phyloP scores from a whole-genome alignment of 2,329 filamentous ascomycete genomes.

The Aspergillus candidus region DNA sequence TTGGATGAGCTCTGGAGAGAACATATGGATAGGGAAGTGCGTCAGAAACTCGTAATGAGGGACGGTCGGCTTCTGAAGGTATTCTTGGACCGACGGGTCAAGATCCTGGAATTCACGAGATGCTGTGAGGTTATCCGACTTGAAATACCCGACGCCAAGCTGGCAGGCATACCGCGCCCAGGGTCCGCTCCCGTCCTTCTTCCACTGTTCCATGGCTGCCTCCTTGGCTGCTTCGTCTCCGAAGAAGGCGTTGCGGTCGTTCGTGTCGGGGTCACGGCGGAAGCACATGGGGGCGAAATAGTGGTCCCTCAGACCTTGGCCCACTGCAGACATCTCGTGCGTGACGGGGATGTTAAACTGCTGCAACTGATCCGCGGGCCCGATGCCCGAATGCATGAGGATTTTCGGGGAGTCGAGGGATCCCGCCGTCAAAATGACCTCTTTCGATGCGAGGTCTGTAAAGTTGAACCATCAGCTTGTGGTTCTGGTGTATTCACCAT shows the following conservation, averaged over 20 bases:
- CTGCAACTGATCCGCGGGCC: constrained; percentile 38
- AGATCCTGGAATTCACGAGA: constrained; percentile 49
- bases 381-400: constrained; percentile 46
- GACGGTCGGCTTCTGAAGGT: constrained; percentile 46
- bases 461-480: neutral
- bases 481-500: neutral
- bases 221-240: constrained; percentile 38
- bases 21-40: constrained; percentile 41
- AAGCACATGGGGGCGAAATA: constrained; percentile 28
- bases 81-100: constrained; percentile 38
- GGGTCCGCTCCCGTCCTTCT: constrained; percentile 35
- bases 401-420: constrained; percentile 38
- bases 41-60: constrained; percentile 53
- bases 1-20: constrained; percentile 33
- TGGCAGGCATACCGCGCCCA: constrained; percentile 28
- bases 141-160: constrained; percentile 35
- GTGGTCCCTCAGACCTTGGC: constrained; percentile 44
- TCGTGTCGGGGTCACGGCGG: constrained; percentile 37
- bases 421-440: constrained; percentile 38
- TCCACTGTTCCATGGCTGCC: constrained; percentile 46
- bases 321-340: constrained; percentile 37
- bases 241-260: constrained; percentile 44
- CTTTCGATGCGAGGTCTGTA: constrained; percentile 29
- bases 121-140: constrained; percentile 35
- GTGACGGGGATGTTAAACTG: constrained; percentile 38